Conservation (phyloP, 306 rosid genomes). For the Astragalus membranaceus region DNA sequence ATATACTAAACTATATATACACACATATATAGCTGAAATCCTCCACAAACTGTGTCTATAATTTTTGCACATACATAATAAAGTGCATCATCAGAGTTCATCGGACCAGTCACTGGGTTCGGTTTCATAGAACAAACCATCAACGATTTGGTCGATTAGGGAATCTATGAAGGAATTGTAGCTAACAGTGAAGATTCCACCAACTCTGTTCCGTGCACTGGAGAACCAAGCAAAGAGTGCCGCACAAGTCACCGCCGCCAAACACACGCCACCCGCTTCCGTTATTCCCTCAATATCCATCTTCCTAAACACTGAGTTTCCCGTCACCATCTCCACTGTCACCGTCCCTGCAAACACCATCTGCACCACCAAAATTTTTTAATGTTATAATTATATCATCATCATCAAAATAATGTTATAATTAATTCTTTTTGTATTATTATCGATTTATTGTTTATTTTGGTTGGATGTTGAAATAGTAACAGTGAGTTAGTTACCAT, state of each 20-base stretch:
- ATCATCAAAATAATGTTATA: not conserved
- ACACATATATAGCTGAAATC: not conserved
- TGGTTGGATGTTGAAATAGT: not conserved
- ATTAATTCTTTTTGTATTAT: not conserved
- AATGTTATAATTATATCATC: not conserved
- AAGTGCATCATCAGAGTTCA: conserved; percentile 27
- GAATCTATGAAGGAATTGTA: conserved; percentile 73
- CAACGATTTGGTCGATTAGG: conserved; percentile 74
- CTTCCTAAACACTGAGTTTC: conserved; percentile 74
- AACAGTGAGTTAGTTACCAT: conserved; percentile 42
- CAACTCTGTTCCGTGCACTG: conserved; percentile 66
- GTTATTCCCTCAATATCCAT: conserved; percentile 64
- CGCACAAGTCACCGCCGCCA: conserved; percentile 64
- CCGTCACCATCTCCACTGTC: conserved; percentile 61
- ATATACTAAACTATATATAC: not conserved
- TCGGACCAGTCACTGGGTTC: conserved; percentile 52
- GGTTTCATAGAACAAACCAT: conserved; percentile 72
- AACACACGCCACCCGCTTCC: conserved; percentile 72
- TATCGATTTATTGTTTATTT: not conserved
- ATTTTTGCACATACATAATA: not conserved
- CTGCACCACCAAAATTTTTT: conserved; percentile 26
- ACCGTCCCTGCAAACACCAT: conserved; percentile 75
- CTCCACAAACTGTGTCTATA: not conserved
- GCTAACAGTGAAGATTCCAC: conserved; percentile 50
- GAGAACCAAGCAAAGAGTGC: conserved; percentile 73